Conservation (phyloP, 1,284 basidiomycete genomes). For the Puccinia polysora region DNA sequence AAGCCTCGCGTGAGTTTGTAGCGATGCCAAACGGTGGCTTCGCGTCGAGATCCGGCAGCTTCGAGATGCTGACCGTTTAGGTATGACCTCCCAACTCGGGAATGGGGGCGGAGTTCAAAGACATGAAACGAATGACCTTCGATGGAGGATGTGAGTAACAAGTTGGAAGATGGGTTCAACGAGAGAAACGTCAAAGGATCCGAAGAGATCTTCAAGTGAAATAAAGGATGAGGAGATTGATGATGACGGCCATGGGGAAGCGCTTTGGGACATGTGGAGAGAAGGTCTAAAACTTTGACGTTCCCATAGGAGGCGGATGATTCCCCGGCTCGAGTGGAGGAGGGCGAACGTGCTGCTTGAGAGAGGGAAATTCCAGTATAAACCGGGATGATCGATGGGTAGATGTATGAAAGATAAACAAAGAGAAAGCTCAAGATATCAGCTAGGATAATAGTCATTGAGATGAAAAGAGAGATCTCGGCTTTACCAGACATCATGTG, state of each 20-base stretch:
- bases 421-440: not conserved
- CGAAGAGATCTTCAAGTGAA: conserved; percentile 30
- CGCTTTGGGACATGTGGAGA: not conserved
- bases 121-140: conserved; percentile 40
- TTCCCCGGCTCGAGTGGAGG: conserved; percentile 9
- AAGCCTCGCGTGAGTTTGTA: conserved; percentile 36
- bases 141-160: conserved; percentile 33
- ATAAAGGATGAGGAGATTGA: conserved; percentile 24
- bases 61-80: not conserved
- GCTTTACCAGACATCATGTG: conserved; percentile 22
- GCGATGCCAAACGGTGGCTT: conserved; percentile 40
- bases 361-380: not conserved
- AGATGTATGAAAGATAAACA: not conserved
- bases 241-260: not conserved
- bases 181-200: conserved; percentile 30
- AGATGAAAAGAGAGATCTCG: not conserved
- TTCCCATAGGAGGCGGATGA: conserved; percentile 8
- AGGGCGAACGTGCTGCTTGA: conserved; percentile 7
- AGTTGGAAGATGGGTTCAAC: conserved; percentile 26
- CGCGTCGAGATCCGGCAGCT: not conserved
- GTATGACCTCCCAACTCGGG: conserved; percentile 27
- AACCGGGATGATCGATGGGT: not conserved
- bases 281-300: conserved; percentile 33
- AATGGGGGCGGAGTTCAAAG: conserved; percentile 31
- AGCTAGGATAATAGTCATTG: not conserved